These are phyloP conservation scores for Calonectria leucothoes DNA, from an alignment of 2,329 filamentous ascomycete species.

Conservation along the genomic window DNA sequence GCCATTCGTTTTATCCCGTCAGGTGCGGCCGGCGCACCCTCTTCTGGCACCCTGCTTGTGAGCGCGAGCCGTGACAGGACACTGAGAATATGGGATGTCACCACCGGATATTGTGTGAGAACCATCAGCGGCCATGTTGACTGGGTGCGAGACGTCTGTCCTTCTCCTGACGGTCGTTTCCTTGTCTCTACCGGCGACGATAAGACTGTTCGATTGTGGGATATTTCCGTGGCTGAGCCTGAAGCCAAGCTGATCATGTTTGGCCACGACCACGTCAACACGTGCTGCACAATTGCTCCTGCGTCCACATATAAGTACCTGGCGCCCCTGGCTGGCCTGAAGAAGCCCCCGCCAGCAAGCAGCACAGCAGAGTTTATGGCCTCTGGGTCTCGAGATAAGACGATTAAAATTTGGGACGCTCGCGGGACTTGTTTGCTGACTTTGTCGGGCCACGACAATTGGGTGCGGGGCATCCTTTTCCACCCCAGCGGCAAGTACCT, in stretches of 20 bases:
- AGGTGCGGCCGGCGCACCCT: constrained; percentile 79
- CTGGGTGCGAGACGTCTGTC: constrained; percentile 91
- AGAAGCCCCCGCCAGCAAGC: constrained; percentile 79
- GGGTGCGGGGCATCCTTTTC: constrained; percentile 88
- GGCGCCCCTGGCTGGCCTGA: constrained; percentile 81
- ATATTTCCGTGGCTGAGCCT: constrained; percentile 71
- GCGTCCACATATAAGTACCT: constrained; percentile 82
- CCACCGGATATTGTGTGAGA: constrained; percentile 91
- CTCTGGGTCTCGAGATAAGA: constrained; percentile 90
- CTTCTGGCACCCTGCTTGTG: constrained; percentile 87
- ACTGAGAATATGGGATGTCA: constrained; percentile 91
- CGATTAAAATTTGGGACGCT: constrained; percentile 89
- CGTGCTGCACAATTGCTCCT: constrained; percentile 90
- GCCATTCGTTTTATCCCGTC: constrained; percentile 90
- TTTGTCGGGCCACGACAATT: constrained; percentile 90
- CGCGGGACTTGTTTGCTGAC: constrained; percentile 88
- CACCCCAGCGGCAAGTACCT: constrained; percentile 94
- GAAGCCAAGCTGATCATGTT: constrained; percentile 84
- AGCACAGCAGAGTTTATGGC: constrained; percentile 90
- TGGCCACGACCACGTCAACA: constrained; percentile 87
- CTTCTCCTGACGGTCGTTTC: constrained; percentile 85
- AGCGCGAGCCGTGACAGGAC: constrained; percentile 88
- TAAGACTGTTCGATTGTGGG: constrained; percentile 85
- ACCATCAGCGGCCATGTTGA: constrained; percentile 88
- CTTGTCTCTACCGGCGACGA: constrained; percentile 87